phyloP scores from a whole-genome alignment of 148 eudicot genomes.

The Camellia sinensis region DNA sequence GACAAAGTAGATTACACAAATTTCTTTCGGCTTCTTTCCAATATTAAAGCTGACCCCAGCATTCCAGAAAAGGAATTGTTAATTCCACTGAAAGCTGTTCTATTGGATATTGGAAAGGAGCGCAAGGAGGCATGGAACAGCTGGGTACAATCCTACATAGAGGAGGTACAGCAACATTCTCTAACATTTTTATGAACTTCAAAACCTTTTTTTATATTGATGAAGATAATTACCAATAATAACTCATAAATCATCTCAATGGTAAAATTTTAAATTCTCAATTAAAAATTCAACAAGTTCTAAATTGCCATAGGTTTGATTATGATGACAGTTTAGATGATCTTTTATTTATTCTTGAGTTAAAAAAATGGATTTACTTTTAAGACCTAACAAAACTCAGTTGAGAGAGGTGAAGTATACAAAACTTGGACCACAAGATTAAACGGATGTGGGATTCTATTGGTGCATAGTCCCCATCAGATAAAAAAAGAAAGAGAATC shows the following conservation, averaged over 20 bases:
- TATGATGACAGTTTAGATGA: no score
- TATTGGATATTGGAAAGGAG: slow-evolving; percentile 93
- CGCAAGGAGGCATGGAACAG: slow-evolving; percentile 97
- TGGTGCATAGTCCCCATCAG: no score
- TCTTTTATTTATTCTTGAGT: no score
- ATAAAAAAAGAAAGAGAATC: no score
- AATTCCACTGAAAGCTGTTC: slow-evolving; percentile 79
- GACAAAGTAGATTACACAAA: slow-evolving; percentile 99
- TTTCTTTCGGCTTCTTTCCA: slow-evolving; percentile 87
- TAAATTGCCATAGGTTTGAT: no score
- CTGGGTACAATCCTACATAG: slow-evolving; percentile 77
- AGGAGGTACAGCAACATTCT: slow-evolving; percentile 55
- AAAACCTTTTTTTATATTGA: background rate
- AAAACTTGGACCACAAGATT: no score
- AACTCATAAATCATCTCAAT: background rate
- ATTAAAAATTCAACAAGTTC: background rate
- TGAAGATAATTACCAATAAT: background rate
- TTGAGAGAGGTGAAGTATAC: no score
- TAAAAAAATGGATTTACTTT: no score
- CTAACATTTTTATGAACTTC: background rate
- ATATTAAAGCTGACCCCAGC: slow-evolving; percentile 71
- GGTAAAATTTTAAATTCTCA: background rate
- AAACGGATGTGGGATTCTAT: no score
- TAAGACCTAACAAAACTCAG: no score
- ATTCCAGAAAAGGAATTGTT: slow-evolving; percentile 66